Evolutionary conservation across 2,329 filamentous ascomycete species (phyloP), one percentile per base, ranked within the genome.

Genomic region (Arthrobotrys musiformis): DNA sequence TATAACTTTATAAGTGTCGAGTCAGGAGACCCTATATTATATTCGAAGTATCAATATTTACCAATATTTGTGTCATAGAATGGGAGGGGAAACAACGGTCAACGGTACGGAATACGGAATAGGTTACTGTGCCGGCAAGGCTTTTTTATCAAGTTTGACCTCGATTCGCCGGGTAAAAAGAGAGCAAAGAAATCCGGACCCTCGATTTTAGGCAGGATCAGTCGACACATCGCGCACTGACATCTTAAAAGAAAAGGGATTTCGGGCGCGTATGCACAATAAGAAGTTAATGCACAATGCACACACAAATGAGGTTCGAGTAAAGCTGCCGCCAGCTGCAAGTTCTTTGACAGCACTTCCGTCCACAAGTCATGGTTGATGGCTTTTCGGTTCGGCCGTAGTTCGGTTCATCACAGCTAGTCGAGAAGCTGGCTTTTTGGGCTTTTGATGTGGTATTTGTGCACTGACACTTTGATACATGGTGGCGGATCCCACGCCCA

Each of bases 151-250:
- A 26, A 56, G 30, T 19, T 19, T n/a, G 30, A 56, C n/a, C 22
- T 63, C 60, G n/a, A n/a, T n/a, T n/a, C n/a, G 35, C 60, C 60
- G 60, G 60, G 24, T 64, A 64, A 64, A 62, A n/a, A n/a, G n/a
- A n/a, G 46, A 24, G 60, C 19, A n/a, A 35, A 35, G n/a, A n/a
- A 64, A 46, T 28, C 60, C 26, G 19, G 60, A 17, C 50, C n/a
- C 19, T 58, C 30, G 33, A 44, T 22, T 64, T 64, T 48, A 64
- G 33, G 60, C 60, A 35, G 42, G 46, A 48, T 58, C n/a, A 24
- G 56, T 61, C 68, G 68, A 56, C 44, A 72, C 24, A 9, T n/a
- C n/a, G 50, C 30, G 52, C 70, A 74, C 61, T 64, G 68, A 72
- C 68, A n/a, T 64, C 46, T 63, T 35, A 70, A 56, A 64, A 48